Base-by-base conservation (phyloP, 1,284 basidiomycete species). In the Filobasidium uniguttulatum region DNA sequence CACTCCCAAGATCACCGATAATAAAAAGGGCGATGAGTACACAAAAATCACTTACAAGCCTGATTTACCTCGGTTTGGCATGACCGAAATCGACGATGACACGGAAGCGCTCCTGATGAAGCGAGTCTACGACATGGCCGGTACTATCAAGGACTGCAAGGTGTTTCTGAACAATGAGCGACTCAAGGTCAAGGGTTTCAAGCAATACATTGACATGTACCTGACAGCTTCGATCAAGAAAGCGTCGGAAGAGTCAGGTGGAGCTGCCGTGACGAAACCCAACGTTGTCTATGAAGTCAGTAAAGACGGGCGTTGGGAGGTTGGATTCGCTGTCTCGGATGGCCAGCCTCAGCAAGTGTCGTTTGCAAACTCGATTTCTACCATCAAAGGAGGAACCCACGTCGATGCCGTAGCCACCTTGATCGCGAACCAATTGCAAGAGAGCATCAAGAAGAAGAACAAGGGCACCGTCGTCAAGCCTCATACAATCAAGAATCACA, bases 331-430 rank as follows among this genome's bases (percentile, higher is more conserved):
- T 0, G 78, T 94, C 10, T 96, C 93, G 0, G 74, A 75, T 30
- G 89, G 90, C 23, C 74, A 81, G 33, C 87, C 87, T 69, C 84
- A 88, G 63, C 88, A 93, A 52, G 88, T 97, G 33, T 96, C 94
- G 14, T 99, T 97, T 64, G 90, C 89, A 61, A 99, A 99, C 71
- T 90, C 90, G 22, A 98, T 99, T 58, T 82, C 93, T 7, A 99
- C 94, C 3, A 89, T 78, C 54, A 98, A 98, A 64, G 94, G 94
- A 50, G 94, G 94, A 48, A 91, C 87, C 1, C 94, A 99, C 64
- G 93, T 99, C 59, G 78, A 77, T 38, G 75, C 80, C 61, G 79
- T 98, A 53, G 78, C 89, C 0, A 86, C 91, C 64, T 89, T 94
- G 67, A 78, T 99, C 49, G 81, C 90, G 40, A 89, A 89, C 67